Evolutionary conservation across 208 protist genomes (phyloP), one percentile per base, ranked within the genome.

Genomic region (Spongospora subterranea): DNA sequence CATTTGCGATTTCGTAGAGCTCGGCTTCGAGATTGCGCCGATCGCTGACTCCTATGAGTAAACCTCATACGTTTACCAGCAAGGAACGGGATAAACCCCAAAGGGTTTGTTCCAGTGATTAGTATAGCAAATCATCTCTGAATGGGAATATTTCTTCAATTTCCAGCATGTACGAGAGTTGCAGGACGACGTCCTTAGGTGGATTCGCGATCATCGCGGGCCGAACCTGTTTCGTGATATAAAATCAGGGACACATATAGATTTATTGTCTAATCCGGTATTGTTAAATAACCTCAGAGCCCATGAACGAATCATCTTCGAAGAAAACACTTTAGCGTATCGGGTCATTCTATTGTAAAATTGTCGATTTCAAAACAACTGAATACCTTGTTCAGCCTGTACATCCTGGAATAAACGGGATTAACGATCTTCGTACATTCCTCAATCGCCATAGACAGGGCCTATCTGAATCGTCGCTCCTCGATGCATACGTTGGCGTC

Each of bases 401-500:
- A 29, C 54, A 65, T 65, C 54, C 54, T 65, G 54, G 54, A 32
- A 29, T 65, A 32, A 65, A 65, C 54, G 29, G 29, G 20, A 29
- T 65, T 29, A 29, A 65, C 54, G 54, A 65, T 29, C 54, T 65
- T 65, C 54, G 54, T 29, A 29, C 54, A 17, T 29, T 65, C 17
- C 54, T 65, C 17, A 29, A 17, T 17, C 17, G 54, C 20, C 54
- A 65, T 29, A 65, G 54, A 65, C 54, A 65, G 29, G 54, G 54
- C 20, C 54, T 65, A 29, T 32, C 20, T 29, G 54, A 32, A 17
- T 29, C 17, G 54, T 32, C 20, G 20, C 54, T 65, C 29, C 20
- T 29, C 54, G 54, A 65, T 65, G 54, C 54, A 32, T 65, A 65
- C 54, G 54, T 65, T 17, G 54, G 54, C 54, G 54, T 65, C 54